Conservation (phyloP, 1,284 basidiomycete species). For the Pascua sp. region DNA sequence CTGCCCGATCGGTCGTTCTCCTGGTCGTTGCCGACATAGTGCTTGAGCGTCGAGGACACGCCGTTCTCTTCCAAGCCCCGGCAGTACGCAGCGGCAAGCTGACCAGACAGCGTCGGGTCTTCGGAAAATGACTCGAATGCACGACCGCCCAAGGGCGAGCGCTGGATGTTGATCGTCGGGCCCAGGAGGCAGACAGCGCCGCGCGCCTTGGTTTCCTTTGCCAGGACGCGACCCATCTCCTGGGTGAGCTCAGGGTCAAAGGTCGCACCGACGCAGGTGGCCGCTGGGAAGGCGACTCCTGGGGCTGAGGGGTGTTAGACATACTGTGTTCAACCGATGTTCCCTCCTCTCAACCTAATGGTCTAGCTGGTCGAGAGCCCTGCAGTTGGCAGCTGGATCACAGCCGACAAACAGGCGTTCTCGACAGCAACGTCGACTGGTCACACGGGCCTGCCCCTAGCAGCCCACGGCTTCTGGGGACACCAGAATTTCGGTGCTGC, state of each 20-base stretch:
- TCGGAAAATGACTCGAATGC: conserved; percentile 63
- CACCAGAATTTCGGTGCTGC: too few species aligned
- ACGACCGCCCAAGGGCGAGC: conserved; percentile 69
- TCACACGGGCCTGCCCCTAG: too few species aligned
- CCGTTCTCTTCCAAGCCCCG: conserved; percentile 68
- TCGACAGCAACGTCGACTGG: too few species aligned
- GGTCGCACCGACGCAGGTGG: conserved; percentile 49
- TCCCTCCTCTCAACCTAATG: too few species aligned
- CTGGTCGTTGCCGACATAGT: conserved; percentile 46
- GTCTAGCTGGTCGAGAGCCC: conserved; percentile 58
- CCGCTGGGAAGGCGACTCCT: too few species aligned
- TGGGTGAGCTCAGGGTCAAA: conserved; percentile 59
- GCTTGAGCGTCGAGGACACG: conserved; percentile 56
- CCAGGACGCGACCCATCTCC: conserved; percentile 60
- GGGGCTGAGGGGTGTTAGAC: too few species aligned
- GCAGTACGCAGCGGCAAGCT: conserved; percentile 66
- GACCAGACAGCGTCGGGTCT: conserved; percentile 68
- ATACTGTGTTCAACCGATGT: too few species aligned
- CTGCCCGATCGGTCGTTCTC: conserved; percentile 35
- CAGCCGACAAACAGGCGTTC: too few species aligned
- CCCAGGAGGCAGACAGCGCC: conserved; percentile 64
- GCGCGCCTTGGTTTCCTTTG: conserved; percentile 66
- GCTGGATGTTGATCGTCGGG: conserved; percentile 76
- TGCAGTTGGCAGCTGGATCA: too few species aligned
- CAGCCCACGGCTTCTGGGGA: too few species aligned